Conservation (phyloP, 73 alveolate species). For the Stentor coeruleus region DNA sequence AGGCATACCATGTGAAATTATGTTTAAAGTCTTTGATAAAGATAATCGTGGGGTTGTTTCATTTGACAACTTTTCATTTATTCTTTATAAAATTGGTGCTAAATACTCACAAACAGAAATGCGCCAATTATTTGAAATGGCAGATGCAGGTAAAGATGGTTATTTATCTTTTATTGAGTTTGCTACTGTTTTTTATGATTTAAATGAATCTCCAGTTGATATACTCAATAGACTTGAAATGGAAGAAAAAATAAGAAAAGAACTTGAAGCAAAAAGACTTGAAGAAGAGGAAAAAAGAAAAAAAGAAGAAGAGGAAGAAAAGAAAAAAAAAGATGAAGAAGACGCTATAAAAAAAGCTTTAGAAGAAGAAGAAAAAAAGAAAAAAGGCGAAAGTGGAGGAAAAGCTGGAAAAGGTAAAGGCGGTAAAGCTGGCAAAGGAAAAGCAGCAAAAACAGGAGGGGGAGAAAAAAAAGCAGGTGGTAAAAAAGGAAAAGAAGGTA, state of each 20-base stretch:
- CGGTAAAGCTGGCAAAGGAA: background rate
- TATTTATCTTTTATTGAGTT: background rate
- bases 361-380: background rate
- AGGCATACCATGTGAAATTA: background rate
- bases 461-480: background rate
- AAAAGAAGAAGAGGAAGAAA: background rate
- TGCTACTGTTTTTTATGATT: background rate
- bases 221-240: background rate
- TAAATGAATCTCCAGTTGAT: background rate
- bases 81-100: background rate
- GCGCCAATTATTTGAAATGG: background rate
- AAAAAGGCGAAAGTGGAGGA: background rate
- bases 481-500: background rate
- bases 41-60: background rate
- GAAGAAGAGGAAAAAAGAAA: background rate
- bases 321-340: background rate
- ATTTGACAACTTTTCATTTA: background rate
- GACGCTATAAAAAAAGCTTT: too few species aligned
- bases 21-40: background rate
- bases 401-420: slow-evolving; percentile 3
- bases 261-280: background rate
- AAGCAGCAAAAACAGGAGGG: background rate
- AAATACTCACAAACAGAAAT: background rate
- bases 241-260: slow-evolving; percentile 8
- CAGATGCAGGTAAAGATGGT: background rate